A percentile compares a stretch with the other conserved stretches of the same genome.
phyloP scores from a whole-genome alignment of 176 grass and related monocot genomes.

The maize (Zea mays) region DNA sequence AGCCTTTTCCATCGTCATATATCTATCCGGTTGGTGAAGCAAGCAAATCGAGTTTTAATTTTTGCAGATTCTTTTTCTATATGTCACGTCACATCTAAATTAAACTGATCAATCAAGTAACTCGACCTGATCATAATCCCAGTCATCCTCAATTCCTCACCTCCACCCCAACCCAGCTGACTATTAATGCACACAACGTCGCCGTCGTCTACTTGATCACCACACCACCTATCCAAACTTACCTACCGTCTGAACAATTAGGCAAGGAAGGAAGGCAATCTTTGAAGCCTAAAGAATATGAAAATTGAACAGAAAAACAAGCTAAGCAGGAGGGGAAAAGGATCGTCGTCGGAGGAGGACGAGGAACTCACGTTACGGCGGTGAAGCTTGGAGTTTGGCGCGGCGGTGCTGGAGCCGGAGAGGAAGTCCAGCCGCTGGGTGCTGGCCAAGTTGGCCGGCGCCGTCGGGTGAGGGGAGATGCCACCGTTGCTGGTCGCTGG shows the following conservation, averaged over 20 bases:
- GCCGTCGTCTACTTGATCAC: not conserved
- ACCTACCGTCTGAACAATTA: conserved; percentile 24
- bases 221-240: not conserved
- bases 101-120: not conserved
- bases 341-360: not conserved
- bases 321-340: not conserved
- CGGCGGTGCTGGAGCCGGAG: conserved; percentile 41
- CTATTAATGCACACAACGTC: not conserved
- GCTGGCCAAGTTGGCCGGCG: conserved; percentile 15
- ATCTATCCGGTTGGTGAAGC: conserved; percentile 24
- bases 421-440: conserved; percentile 46
- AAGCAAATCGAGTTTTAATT: conserved; percentile 14
- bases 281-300: not conserved
- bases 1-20: not conserved
- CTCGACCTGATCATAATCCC: not conserved
- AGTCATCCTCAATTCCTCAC: not conserved
- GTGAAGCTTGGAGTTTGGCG: conserved; percentile 54
- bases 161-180: not conserved
- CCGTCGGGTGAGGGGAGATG: not conserved
- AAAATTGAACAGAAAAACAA: not conserved
- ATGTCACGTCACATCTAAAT: not conserved
- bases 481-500: not conserved
- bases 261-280: not conserved
- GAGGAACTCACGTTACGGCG: conserved; percentile 65
- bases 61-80: not conserved